Evolutionary conservation across 306 rosid species (phyloP).

Genomic region (Alnus rubra): DNA sequence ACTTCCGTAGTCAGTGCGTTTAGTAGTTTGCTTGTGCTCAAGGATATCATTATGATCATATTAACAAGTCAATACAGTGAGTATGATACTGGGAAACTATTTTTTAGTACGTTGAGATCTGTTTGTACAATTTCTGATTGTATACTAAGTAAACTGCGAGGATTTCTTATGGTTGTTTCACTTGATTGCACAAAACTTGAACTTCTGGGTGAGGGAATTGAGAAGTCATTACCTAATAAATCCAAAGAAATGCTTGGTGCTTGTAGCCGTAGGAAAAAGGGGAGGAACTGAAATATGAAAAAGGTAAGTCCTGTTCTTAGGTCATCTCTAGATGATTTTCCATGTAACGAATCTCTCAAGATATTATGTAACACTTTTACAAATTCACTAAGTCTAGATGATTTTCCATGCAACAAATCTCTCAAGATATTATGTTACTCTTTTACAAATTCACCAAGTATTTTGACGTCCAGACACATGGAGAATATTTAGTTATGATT

Average conservation of each 20-base stretch:
- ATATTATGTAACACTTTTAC: slow-evolving; percentile 38
- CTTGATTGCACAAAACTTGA: slow-evolving; percentile 91
- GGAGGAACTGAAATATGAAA: slow-evolving; percentile 54
- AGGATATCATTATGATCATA: slow-evolving; percentile 55
- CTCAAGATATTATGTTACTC: no score
- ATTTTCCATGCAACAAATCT: no score
- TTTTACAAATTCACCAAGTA: no score
- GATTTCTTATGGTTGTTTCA: slow-evolving; percentile 79
- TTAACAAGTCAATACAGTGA: slow-evolving; percentile 45
- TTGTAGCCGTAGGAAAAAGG: slow-evolving; percentile 76
- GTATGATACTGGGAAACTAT: slow-evolving; percentile 59
- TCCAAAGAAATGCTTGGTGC: slow-evolving; percentile 60
- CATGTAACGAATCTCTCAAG: slow-evolving; percentile 43
- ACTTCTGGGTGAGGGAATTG: slow-evolving; percentile 61
- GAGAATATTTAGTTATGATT: slow-evolving; percentile 35
- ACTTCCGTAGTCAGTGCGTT: slow-evolving; percentile 52
- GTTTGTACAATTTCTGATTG: slow-evolving; percentile 80
- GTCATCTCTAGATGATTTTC: slow-evolving; percentile 36
- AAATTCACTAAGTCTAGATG: slow-evolving; percentile 28
- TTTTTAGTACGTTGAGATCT: slow-evolving; percentile 82
- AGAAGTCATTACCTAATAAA: slow-evolving; percentile 55
- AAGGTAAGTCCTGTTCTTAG: slow-evolving; percentile 49
- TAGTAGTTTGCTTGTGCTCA: slow-evolving; percentile 69
- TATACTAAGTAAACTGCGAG: slow-evolving; percentile 74
- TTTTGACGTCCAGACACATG: slow-evolving; percentile 27